A percentile compares a stretch with the other conserved stretches of the same genome.
phyloP scores from a whole-genome alignment of 805 yeast species.

The Ascoidea tarda region DNA sequence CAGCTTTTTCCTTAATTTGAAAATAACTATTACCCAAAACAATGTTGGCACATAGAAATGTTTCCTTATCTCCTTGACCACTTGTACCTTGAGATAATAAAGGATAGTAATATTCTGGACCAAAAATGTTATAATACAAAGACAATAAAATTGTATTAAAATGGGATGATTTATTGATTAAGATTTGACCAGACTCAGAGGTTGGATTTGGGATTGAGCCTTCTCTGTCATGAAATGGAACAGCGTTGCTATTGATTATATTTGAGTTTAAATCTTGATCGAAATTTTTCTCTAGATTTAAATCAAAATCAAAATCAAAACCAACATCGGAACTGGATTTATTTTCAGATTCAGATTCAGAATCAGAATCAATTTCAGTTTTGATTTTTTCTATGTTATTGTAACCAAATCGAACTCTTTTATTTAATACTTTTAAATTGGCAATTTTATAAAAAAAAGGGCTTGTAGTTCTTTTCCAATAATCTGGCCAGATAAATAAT shows the following conservation, averaged over 20 bases:
- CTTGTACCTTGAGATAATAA: slow-evolving; percentile 45
- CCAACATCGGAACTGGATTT: too few relatives aligned
- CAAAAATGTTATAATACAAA: slow-evolving; percentile 51
- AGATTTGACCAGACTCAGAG: slow-evolving; percentile 55
- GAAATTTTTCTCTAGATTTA: too few relatives aligned
- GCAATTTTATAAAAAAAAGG: slow-evolving; percentile 53
- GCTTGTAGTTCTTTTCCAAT: slow-evolving; percentile 74
- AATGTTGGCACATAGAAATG: slow-evolving; percentile 57
- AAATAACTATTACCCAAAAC: slow-evolving; percentile 33
- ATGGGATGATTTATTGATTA: slow-evolving; percentile 44
- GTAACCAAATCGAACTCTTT: not conserved
- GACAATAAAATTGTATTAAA: slow-evolving; percentile 43
- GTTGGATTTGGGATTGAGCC: slow-evolving; percentile 61
- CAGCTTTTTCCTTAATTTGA: slow-evolving; percentile 36
- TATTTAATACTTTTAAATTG: too few relatives aligned
- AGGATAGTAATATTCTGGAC: slow-evolving; percentile 45
- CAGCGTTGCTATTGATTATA: slow-evolving; percentile 6
- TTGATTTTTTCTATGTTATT: not conserved
- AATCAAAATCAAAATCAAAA: not conserved
- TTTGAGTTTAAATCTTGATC: too few relatives aligned
- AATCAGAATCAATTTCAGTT: not conserved
- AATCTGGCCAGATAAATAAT: slow-evolving; percentile 69
- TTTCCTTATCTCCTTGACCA: slow-evolving; percentile 77
- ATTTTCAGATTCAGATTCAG: not conserved
- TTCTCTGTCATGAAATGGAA: slow-evolving; percentile 46